Base-by-base conservation (phyloP, 1,284 basidiomycete species). In the Pseudomicrostroma phylloplanum region DNA sequence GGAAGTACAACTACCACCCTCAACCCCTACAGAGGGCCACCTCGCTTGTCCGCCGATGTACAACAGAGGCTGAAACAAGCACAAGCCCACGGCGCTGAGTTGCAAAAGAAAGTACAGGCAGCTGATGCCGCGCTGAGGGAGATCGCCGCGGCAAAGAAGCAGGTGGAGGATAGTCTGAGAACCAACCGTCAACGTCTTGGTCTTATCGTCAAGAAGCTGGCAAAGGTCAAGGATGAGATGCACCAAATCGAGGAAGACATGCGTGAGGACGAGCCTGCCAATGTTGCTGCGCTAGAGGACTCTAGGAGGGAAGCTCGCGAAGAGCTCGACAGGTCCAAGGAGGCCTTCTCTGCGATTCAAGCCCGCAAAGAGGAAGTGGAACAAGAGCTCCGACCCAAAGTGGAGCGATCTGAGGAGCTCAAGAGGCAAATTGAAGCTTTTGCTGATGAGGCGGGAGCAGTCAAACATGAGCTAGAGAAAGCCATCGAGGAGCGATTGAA, bases 221-320 rank as follows among this genome's bases (percentile, higher is more conserved):
- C 30, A 56, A 8, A 40, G 41, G 26, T 8, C 64, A 42, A 54
- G 61, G 41, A 49, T 30, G 63, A 53, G 17, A 26, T 43, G 46
- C 43, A 59, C 19, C 65, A 57, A 13, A 59, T 67, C 21, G 64
- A 67, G 21, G 82, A 86, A 25, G 87, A 89, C 68, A 83, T 86
- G 21, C 87, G 88, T 61, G 87, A 90, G 55, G 87, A 88, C 39
- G 82, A 88, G 70, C 89, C 91, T 1, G 85, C 85, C 15, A 86
- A 86, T 70, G 83, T 92, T 17, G 83, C 85, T 23, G 86, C 84
- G 6, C 81, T 92, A 23, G 84, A 89, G 65, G 83, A 82, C 25
- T 72, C 59, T 82, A 85, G 68, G 51, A 59, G 61, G 36, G 71
- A 73, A 36, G 59, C 71, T 15, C 64, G 70, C 42, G 63, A 61